Percentiles rank a stretch among this genome's conserved stretches.
Conservation (phyloP, 2,329 filamentous ascomycete species). For the Aspergillus eucalypticola region DNA sequence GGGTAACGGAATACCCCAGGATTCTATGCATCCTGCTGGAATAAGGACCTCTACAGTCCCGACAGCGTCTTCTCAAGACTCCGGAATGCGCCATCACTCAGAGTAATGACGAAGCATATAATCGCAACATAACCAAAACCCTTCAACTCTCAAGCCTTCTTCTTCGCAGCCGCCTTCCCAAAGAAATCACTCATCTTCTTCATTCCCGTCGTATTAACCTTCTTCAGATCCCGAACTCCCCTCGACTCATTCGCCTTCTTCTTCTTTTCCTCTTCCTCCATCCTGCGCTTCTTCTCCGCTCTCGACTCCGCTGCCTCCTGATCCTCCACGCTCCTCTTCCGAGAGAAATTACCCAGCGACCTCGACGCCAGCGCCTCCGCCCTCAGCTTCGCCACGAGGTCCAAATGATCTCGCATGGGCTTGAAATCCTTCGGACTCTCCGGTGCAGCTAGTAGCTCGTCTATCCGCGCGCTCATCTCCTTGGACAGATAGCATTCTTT, state of each 20-base stretch:
- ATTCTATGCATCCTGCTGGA: too few species aligned
- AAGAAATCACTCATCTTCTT: conserved; percentile 97
- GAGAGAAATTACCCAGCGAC: conserved; percentile 51
- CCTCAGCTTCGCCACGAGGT: conserved; percentile 65
- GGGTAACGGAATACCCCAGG: too few species aligned
- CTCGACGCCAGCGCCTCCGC: conserved; percentile 70
- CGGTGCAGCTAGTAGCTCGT: conserved; percentile 39
- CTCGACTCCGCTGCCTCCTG: conserved; percentile 50
- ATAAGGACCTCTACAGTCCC: too few species aligned
- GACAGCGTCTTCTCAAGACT: too few species aligned
- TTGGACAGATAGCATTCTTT: conserved; percentile 51
- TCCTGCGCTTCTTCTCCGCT: conserved; percentile 78
- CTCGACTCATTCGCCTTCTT: conserved; percentile 74
- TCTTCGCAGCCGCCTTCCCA: conserved; percentile 57
- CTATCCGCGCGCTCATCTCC: conserved; percentile 40
- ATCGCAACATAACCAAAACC: not conserved
- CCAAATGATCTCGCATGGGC: conserved; percentile 69
- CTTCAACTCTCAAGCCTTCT: conserved; percentile 32
- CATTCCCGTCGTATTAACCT: conserved; percentile 91
- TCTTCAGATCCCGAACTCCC: conserved; percentile 77
- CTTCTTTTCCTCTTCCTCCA: conserved; percentile 85
- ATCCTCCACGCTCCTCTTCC: conserved; percentile 44
- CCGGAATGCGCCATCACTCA: too few species aligned
- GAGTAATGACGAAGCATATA: too few species aligned
- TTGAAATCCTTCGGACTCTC: conserved; percentile 64